Conservation (phyloP, 768 basidiomycete genomes). For the Austroboletus eburneus region DNA sequence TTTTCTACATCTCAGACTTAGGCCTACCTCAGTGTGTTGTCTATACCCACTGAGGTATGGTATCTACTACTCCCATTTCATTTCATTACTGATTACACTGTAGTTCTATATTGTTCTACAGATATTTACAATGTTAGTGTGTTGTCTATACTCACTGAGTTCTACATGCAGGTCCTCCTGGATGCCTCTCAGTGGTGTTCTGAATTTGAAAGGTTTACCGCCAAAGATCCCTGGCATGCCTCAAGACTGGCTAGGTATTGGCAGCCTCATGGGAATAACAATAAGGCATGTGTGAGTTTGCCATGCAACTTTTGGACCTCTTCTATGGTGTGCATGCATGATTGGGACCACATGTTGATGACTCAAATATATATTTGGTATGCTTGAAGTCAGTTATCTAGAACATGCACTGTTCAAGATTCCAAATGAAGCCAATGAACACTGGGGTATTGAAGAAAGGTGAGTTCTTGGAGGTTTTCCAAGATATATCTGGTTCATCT, state of each 20-base stretch:
- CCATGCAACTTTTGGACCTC: constrained; percentile 38
- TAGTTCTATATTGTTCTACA: too few relatives aligned
- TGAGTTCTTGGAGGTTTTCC: constrained; percentile 30
- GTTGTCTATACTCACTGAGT: too few relatives aligned
- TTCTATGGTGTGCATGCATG: constrained; percentile 24
- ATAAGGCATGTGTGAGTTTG: constrained; percentile 33
- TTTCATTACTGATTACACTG: too few relatives aligned
- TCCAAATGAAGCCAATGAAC: constrained; percentile 28
- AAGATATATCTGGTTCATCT: constrained; percentile 25
- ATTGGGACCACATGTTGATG: neutral
- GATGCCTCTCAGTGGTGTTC: neutral
- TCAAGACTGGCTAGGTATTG: neutral
- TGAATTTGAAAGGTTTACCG: neutral
- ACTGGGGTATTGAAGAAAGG: constrained; percentile 18
- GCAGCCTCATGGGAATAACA: neutral
- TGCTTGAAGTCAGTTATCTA: neutral
- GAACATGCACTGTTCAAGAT: neutral
- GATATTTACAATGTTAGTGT: too few relatives aligned
- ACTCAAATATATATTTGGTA: neutral
- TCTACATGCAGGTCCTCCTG: neutral
- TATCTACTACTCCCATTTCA: too few relatives aligned
- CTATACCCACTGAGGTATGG: too few relatives aligned
- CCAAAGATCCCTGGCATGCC: neutral
- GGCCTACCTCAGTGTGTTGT: too few relatives aligned
- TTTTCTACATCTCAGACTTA: too few relatives aligned